A percentile compares a stretch with the other conserved stretches of the same genome.
These are phyloP conservation scores for Phaeodactylum tricornutum DNA, from an alignment of 108 stramenopile genomes.

Conservation along the genomic window DNA sequence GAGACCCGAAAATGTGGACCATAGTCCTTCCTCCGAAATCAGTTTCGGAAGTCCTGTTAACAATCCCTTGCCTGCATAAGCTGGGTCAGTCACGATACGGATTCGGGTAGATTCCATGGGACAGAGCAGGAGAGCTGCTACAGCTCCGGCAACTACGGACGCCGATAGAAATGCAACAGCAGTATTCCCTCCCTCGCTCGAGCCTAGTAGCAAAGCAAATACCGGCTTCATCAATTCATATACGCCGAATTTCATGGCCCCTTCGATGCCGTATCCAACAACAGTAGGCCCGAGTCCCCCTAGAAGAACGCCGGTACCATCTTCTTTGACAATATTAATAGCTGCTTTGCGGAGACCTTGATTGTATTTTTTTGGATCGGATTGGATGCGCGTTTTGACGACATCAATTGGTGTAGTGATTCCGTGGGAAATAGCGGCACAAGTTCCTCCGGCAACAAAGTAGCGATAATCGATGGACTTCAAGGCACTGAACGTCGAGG, in stretches of 20 bases:
- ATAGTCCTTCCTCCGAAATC: constrained; percentile 58
- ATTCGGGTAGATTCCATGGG: constrained; percentile 89
- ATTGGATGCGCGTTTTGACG: constrained; percentile 79
- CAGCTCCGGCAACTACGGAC: constrained; percentile 76
- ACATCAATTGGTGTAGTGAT: constrained; percentile 84
- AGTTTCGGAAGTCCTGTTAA: constrained; percentile 47
- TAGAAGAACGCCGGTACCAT: constrained; percentile 53
- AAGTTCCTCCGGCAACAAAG: constrained; percentile 79
- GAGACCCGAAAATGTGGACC: constrained; percentile 59
- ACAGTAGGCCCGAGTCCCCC: constrained; percentile 80
- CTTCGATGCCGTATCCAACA: constrained; percentile 86
- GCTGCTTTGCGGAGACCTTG: constrained; percentile 41
- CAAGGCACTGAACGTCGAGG: constrained; percentile 2
- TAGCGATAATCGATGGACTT: constrained; percentile 40
- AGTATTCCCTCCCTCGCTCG: constrained; percentile 12
- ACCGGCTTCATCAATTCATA: constrained; percentile 88
- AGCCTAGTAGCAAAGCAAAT: constrained; percentile 26
- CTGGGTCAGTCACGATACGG: constrained; percentile 79
- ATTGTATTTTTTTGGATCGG: constrained; percentile 50
- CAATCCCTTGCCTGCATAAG: constrained; percentile 48
- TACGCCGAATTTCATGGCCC: constrained; percentile 80
- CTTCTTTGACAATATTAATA: constrained; percentile 44
- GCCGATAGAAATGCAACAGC: constrained; percentile 28
- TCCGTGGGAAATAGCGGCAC: constrained; percentile 77
- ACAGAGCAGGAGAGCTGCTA: constrained; percentile 78